Base-by-base conservation (phyloP, 345 rosid genomes). In the Pugionium cornutum region DNA sequence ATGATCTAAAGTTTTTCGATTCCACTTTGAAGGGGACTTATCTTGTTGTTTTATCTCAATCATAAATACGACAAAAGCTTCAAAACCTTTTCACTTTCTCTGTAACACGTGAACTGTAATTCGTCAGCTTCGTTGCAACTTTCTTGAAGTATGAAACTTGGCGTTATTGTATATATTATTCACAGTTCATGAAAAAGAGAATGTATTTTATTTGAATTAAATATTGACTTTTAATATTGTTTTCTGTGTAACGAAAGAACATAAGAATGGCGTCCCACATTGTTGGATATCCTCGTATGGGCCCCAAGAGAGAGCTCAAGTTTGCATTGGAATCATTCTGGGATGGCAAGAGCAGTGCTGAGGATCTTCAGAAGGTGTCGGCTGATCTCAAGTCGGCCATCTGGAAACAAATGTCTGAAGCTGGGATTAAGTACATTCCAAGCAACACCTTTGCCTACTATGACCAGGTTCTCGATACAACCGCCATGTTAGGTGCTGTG, bases 271-370 rank as follows among this genome's bases (percentile, higher is more conserved):
- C 95, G 4, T 88, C 97, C 8, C 98, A 92, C 83, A 81, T 92
- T 82, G 99, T 90, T 83, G 97, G 99, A 83, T 94, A 94, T 41
- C 99, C 99, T 30, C 96, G 97, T 30, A 94, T 92, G 98, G 98
- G 98, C 55, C 97, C 98, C 55, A 92, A 89, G 86, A 92, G 97
- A 73, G 98, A 89, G 94, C 94, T 92, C 70, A 94, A 94, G 82
- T 90, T 94, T 53, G 99, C 99, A 0, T 76, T 90, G 96, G 99
- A 94, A 40, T 90, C 97, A 3, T 94, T 94, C 82, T 94, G 99
- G 99, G 99, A 94, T 76, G 83, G 83, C 49, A 94, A 94, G 89
- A 90, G 91, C 91, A 90, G 74, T 49, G 99, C 95, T 2, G 88
- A 85, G 50, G 97, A 94, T 62, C 80, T 94, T 80, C 82, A 86